Base-by-base conservation (phyloP, 352 stramenopile species). In the Globisporangium canariense region DNA sequence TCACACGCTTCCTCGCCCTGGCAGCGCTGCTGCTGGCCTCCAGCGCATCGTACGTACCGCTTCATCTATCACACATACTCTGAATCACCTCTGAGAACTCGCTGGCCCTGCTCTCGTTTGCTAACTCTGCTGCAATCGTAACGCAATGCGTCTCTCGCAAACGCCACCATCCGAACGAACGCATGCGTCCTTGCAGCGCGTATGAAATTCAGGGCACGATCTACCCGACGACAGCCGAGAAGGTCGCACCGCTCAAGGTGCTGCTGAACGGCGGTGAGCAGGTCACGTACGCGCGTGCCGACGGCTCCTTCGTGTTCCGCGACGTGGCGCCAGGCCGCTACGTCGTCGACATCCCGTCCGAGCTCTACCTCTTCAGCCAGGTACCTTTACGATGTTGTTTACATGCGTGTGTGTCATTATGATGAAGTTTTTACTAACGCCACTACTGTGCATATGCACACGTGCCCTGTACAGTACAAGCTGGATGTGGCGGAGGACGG, bases 241-340 rank as follows among this genome's bases (percentile, higher is more conserved):
- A 85, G 69, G 71, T 92, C 41, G 61, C 70, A 53, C 81, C 83
- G 25, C 76, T 88, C 46, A 76, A 82, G 47, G 73, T 94, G 36
- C 74, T 90, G 51, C 71, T 94, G 3, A 87, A 93, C 61, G 86
- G 86, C 36, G 83, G 83, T 28, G 83, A 91, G 58, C 78, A 91
- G 57, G 75, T 85, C 36, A 78, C 76, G 16, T 91, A 91, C 59
- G 75, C 85, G 50, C 81, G 76, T 36, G 65, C 74, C 0, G 83
- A 91, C 62, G 83, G 86, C 34, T 77, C 74, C 11, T 94, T 94
- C 61, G 57, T 83, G 43, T 90, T 94, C 66, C 78, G 77, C n/a
- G 79, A 92, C 62, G 76, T 94, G 14, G 71, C 71, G 5, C 74
- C 79, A 7, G 86, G 82, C 38, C 82, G 81, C 52, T 92, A 94